These are phyloP conservation scores for Sphaerobolus stellatus DNA, from an alignment of 1,284 basidiomycete species.

Conservation along the genomic window DNA sequence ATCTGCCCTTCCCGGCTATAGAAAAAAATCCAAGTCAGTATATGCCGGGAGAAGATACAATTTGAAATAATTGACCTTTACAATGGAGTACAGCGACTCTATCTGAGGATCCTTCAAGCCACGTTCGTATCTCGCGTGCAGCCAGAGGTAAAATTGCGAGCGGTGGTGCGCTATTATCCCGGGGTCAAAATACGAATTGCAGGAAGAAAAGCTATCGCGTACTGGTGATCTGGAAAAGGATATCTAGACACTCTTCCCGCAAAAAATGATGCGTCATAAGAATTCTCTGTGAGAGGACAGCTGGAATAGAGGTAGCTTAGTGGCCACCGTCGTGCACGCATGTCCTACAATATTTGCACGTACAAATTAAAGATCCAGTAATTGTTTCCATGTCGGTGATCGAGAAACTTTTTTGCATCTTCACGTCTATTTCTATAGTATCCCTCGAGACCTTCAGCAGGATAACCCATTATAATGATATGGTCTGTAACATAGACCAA, in stretches of 20 bases:
- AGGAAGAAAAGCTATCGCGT: conserved; percentile 32
- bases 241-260: conserved; percentile 76
- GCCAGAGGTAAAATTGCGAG: conserved; percentile 76
- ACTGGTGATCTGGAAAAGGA: conserved; percentile 90
- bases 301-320: conserved; percentile 15
- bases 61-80: conserved; percentile 57
- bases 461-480: conserved; percentile 89
- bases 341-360: conserved; percentile 3
- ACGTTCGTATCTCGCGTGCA: conserved; percentile 76
- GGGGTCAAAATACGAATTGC: conserved; percentile 13
- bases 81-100: conserved; percentile 85
- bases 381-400: conserved; percentile 69
- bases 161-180: conserved; percentile 67
- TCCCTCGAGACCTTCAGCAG: conserved; percentile 76
- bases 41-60: neutral
- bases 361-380: conserved; percentile 86
- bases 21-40: neutral
- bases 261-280: conserved; percentile 61
- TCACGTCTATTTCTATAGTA: conserved; percentile 80
- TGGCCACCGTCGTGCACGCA: neutral
- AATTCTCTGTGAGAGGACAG: conserved; percentile 74
- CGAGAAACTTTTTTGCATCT: conserved; percentile 77
- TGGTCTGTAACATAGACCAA: conserved; percentile 81
- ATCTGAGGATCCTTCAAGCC: conserved; percentile 68
- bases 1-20: conserved; percentile 73